Percentiles rank a stretch among this genome's conserved stretches.
Evolutionary conservation across 495 filamentous ascomycete species (phyloP).

Genomic region (Podospora conica): DNA sequence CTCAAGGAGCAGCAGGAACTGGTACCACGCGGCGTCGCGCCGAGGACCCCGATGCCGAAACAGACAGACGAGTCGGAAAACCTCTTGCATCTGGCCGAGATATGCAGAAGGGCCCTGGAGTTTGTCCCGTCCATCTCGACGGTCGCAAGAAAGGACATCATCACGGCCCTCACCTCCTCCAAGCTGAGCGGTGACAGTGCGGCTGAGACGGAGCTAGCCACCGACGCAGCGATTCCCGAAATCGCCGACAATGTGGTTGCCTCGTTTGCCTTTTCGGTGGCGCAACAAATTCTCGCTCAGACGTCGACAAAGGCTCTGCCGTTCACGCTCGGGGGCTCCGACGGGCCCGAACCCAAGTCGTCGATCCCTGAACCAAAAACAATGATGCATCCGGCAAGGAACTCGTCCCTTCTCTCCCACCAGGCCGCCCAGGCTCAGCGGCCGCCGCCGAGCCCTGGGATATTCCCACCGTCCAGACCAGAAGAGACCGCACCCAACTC

Average conservation of each 20-base stretch:
- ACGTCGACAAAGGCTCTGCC: slow-evolving; percentile 64
- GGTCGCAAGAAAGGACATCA: slow-evolving; percentile 70
- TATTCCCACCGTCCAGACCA: slow-evolving; percentile 37
- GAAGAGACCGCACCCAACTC: slow-evolving; percentile 30
- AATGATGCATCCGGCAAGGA: slow-evolving; percentile 55
- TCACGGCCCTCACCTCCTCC: slow-evolving; percentile 35
- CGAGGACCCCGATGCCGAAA: slow-evolving; percentile 38
- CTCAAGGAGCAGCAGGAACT: slow-evolving; percentile 52
- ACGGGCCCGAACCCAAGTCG: slow-evolving; percentile 44
- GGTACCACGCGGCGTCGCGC: slow-evolving; percentile 46
- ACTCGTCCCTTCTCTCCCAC: slow-evolving; percentile 43
- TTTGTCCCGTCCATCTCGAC: slow-evolving; percentile 75
- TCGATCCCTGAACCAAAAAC: slow-evolving; percentile 56
- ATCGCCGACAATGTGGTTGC: slow-evolving; percentile 76
- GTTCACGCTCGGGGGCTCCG: slow-evolving; percentile 43
- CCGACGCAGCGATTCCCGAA: slow-evolving; percentile 36
- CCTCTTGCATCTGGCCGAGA: slow-evolving; percentile 67
- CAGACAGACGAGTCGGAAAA: slow-evolving; percentile 62
- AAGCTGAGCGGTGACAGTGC: slow-evolving; percentile 22
- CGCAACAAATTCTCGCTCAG: slow-evolving; percentile 69
- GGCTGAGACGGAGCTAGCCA: background rate
- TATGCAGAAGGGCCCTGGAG: slow-evolving; percentile 68
- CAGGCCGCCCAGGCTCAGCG: slow-evolving; percentile 12
- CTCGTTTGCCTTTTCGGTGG: slow-evolving; percentile 76
- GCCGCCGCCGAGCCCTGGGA: slow-evolving; percentile 40